Base-by-base conservation (phyloP, 2,329 filamentous ascomycete species). In the Coleophoma crateriformis region DNA sequence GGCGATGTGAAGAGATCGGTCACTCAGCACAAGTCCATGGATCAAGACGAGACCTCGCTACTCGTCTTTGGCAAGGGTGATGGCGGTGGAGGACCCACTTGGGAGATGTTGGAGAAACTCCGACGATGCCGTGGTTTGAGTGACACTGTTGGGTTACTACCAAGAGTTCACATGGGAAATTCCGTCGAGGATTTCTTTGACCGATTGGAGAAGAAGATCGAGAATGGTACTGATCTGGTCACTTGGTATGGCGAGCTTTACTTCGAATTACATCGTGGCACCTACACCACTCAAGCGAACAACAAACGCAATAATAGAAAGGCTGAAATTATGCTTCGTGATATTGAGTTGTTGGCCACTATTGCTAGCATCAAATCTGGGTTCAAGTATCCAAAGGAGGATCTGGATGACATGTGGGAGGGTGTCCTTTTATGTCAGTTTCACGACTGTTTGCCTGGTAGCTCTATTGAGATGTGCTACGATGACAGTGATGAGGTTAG, bases 161-260 rank as follows among this genome's bases (percentile, higher is more conserved):
- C 92, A 10, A 87, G 91, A 57, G 81, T 96, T 49, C 90, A 94
- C 64, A 84, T 97, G 76, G 92, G 91, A 37, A 80, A 84, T 48
- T 91, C 88, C 1, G 94, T 96, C 14, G 92, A 99, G 53, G 89
- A 96, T 60, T 97, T 97, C 74, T 97, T 96, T 64, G 87, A 87
- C 58, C 79, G 80, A 46, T 75, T 99, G 3, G 86, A 96, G 67
- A 81, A 86, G 68, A 95, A 91, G 71, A 82, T 82, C 27, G 68
- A 58, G 13, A 58, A 65, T 15, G 67, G 67, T 35, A 81, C 82
- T 3, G 78, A 89, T 15, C 85, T 96, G 48, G 88, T 90, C 20
- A 97, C 94, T 1, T 99, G 94, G 94, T 96, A 96, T 65, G 94
- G 94, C 39, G 94, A 99, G 71, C 78, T 99, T 8, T 99, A 99